These are phyloP conservation scores for Eucalyptus lansdowneana DNA, from an alignment of 345 rosid species.

Conservation along the genomic window DNA sequence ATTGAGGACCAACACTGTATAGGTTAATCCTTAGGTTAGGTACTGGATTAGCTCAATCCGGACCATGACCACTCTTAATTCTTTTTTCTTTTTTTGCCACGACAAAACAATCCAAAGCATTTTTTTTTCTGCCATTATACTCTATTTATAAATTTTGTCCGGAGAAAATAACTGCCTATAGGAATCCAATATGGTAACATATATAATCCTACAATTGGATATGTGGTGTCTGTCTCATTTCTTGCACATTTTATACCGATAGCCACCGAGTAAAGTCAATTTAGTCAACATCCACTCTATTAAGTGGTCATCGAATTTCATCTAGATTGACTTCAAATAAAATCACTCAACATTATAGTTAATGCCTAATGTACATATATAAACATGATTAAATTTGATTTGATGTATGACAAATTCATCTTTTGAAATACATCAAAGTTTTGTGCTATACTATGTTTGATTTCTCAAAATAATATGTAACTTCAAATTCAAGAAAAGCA, in stretches of 20 bases:
- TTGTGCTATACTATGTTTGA: too few species aligned
- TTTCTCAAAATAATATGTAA: too few species aligned
- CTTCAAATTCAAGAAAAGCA: too few species aligned
- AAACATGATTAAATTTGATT: too few species aligned
- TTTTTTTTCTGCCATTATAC: too few species aligned
- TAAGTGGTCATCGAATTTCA: not conserved
- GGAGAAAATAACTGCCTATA: not conserved
- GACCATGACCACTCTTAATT: too few species aligned
- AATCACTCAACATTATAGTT: not conserved
- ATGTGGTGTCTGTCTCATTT: not conserved
- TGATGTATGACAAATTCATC: too few species aligned
- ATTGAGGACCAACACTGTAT: too few species aligned
- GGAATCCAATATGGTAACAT: not conserved
- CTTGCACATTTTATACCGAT: not conserved
- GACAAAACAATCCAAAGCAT: too few species aligned
- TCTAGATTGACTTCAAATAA: not conserved
- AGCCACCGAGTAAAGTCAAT: not conserved
- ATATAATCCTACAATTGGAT: not conserved
- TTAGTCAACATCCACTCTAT: not conserved
- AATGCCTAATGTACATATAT: too few species aligned
- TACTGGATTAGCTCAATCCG: rapidly evolving
- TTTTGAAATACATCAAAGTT: too few species aligned
- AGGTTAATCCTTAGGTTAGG: too few species aligned
- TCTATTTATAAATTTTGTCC: rapidly evolving
- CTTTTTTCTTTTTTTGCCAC: rapidly evolving